Conservation (phyloP, 495 filamentous ascomycete species). For the Lasiosphaeria miniovina region DNA sequence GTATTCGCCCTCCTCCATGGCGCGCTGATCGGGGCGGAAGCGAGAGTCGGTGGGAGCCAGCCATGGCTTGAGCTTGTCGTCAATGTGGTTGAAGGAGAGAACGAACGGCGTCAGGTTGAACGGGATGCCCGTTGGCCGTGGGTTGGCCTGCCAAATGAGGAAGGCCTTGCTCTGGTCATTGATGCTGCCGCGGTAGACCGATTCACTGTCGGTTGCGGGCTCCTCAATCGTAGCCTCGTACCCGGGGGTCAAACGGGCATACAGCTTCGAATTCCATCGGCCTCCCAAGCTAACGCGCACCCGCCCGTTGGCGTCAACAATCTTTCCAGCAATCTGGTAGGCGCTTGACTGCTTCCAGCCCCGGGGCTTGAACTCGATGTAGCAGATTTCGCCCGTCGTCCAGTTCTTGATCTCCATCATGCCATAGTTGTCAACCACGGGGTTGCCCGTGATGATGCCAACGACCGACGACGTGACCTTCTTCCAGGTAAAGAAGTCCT, state of each 20-base stretch:
- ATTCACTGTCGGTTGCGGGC: slow-evolving; percentile 34
- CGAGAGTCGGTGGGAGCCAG: slow-evolving; percentile 91
- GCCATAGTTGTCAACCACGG: slow-evolving; percentile 97
- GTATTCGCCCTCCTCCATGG: slow-evolving; percentile 97
- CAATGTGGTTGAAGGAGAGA: slow-evolving; percentile 85
- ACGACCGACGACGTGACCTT: slow-evolving; percentile 98
- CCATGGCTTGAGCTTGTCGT: slow-evolving; percentile 66
- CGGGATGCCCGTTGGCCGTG: slow-evolving; percentile 76
- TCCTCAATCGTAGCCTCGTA: slow-evolving; percentile 72
- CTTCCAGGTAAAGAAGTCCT: slow-evolving; percentile 97
- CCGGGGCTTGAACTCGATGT: slow-evolving; percentile 91
- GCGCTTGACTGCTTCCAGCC: slow-evolving; percentile 93
- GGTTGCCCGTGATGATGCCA: slow-evolving; percentile 95
- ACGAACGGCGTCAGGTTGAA: slow-evolving; percentile 98
- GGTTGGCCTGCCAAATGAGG: slow-evolving; percentile 86
- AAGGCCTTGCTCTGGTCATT: slow-evolving; percentile 67
- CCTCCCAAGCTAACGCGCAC: slow-evolving; percentile 87
- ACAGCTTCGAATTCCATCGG: slow-evolving; percentile 96
- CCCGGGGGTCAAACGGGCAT: slow-evolving; percentile 87
- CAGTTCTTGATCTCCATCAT: slow-evolving; percentile 96
- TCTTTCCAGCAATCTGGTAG: slow-evolving; percentile 81
- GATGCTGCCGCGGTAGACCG: slow-evolving; percentile 40
- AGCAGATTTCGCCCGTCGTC: slow-evolving; percentile 86
- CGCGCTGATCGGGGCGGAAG: slow-evolving; percentile 89
- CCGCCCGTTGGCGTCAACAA: slow-evolving; percentile 68